Conservation (phyloP, 306 rosid genomes). For the Arachis stenosperma region DNA sequence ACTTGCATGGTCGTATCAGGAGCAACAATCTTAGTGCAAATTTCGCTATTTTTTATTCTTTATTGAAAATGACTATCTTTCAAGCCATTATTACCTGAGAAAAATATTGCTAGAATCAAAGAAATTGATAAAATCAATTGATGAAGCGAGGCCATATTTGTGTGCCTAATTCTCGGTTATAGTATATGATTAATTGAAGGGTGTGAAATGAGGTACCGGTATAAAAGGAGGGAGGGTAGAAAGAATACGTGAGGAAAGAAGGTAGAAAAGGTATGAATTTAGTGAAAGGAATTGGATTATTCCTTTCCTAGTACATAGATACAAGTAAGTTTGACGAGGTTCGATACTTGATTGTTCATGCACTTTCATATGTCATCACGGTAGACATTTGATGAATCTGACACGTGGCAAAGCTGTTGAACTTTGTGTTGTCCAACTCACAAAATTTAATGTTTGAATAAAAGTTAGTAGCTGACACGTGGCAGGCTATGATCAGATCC, state of each 20-base stretch:
- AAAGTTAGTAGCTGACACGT: too few species aligned
- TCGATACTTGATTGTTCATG: slow-evolving; percentile 46
- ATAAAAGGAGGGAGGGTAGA: slow-evolving; percentile 41
- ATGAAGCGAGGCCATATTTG: slow-evolving; percentile 47
- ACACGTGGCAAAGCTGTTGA: not conserved
- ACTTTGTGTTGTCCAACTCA: not conserved
- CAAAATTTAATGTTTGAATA: too few species aligned
- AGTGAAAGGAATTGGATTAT: slow-evolving; percentile 38
- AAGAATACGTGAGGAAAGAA: slow-evolving; percentile 63
- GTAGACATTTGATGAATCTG: not conserved
- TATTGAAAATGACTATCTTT: not conserved
- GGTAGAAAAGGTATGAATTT: slow-evolving; percentile 42
- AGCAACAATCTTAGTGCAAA: not conserved
- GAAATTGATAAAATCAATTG: slow-evolving; percentile 42
- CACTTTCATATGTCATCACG: not conserved
- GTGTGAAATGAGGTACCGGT: slow-evolving; percentile 21
- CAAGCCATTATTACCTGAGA: slow-evolving; percentile 54
- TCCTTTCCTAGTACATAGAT: slow-evolving; percentile 60
- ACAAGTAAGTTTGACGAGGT: slow-evolving; percentile 59
- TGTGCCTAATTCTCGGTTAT: not conserved
- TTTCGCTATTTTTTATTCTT: not conserved
- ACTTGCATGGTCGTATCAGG: not conserved
- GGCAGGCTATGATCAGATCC: too few species aligned
- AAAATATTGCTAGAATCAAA: slow-evolving; percentile 46
- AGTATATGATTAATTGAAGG: slow-evolving; percentile 21